phyloP scores from a whole-genome alignment of 2,329 filamentous ascomycete species.

The Ophiosphaerella korrae region DNA sequence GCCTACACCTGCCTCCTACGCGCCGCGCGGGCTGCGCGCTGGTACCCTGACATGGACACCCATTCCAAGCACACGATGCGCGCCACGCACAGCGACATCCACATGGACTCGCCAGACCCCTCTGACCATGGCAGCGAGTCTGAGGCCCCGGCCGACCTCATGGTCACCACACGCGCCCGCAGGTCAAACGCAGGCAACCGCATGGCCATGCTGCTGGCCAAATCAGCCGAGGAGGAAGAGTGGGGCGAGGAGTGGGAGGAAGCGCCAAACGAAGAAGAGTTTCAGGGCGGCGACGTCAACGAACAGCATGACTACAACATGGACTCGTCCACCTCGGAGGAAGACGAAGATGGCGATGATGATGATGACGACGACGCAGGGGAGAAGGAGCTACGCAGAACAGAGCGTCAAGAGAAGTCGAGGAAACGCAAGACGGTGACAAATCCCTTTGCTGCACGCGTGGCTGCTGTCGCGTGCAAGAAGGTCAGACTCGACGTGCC shows the following conservation, averaged over 20 bases:
- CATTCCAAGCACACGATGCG: slow-evolving; percentile 16
- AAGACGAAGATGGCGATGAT: slow-evolving; percentile 69
- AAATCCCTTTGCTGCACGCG: slow-evolving; percentile 45
- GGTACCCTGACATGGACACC: slow-evolving; percentile 9
- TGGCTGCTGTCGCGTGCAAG: slow-evolving; percentile 47
- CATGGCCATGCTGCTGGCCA: slow-evolving; percentile 47
- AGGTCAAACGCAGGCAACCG: slow-evolving; percentile 49
- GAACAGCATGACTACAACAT: slow-evolving; percentile 75
- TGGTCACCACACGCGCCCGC: slow-evolving; percentile 46
- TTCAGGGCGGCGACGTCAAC: slow-evolving; percentile 58
- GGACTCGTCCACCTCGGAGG: slow-evolving; percentile 78
- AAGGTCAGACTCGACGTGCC: slow-evolving; percentile 46
- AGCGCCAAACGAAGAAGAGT: slow-evolving; percentile 62
- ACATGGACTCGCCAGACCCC: slow-evolving; percentile 17
- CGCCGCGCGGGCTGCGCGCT: slow-evolving; percentile 4
- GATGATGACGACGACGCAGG: slow-evolving; percentile 79
- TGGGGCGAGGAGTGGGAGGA: slow-evolving; percentile 67
- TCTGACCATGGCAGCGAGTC: slow-evolving; percentile 34
- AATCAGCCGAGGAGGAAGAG: slow-evolving; percentile 43
- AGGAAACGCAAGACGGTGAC: slow-evolving; percentile 80
- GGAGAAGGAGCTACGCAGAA: slow-evolving; percentile 82
- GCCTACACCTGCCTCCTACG: slow-evolving; percentile 31
- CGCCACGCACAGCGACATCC: slow-evolving; percentile 15
- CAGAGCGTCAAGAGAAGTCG: slow-evolving; percentile 65
- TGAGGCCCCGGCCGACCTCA: slow-evolving; percentile 40